A percentile compares a stretch with the other conserved stretches of the same genome.
Evolutionary conservation across 257 asterid species (phyloP).

Genomic region (Cinchona pubescens): DNA sequence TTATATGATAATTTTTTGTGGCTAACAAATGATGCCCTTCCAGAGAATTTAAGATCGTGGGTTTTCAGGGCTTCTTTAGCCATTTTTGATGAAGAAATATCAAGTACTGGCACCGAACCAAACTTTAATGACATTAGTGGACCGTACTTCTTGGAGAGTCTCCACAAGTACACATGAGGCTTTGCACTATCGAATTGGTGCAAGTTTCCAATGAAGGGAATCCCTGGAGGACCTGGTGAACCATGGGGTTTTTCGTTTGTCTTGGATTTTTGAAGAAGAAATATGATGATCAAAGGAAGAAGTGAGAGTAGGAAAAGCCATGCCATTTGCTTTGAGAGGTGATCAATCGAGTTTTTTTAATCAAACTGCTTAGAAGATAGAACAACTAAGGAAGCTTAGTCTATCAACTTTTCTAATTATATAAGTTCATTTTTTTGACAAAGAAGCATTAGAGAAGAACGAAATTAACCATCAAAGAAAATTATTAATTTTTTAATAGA

Average conservation of each 20-base stretch:
- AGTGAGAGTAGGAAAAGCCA: background rate
- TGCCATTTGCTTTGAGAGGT: background rate
- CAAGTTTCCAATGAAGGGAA: conserved; percentile 13
- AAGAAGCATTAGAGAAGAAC: too few relatives aligned
- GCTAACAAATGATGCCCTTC: background rate
- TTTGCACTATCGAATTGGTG: background rate
- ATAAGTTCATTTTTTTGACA: too few relatives aligned
- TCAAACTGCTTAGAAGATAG: too few relatives aligned
- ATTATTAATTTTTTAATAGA: too few relatives aligned
- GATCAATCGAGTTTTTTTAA: too few relatives aligned
- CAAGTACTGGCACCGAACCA: background rate
- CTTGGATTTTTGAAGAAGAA: background rate
- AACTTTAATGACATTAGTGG: background rate
- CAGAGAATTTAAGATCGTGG: background rate
- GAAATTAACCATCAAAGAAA: too few relatives aligned
- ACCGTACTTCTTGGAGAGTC: conserved; percentile 1
- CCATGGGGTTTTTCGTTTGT: background rate
- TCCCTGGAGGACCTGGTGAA: conserved; percentile 12
- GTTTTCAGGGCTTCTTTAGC: conserved; percentile 10
- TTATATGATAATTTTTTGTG: background rate
- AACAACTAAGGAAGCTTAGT: too few relatives aligned
- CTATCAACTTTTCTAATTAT: too few relatives aligned
- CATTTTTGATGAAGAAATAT: background rate
- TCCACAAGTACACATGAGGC: background rate
- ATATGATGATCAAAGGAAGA: background rate